phyloP scores from a whole-genome alignment of 257 asterid genomes.

The Penstemon eatonii region DNA sequence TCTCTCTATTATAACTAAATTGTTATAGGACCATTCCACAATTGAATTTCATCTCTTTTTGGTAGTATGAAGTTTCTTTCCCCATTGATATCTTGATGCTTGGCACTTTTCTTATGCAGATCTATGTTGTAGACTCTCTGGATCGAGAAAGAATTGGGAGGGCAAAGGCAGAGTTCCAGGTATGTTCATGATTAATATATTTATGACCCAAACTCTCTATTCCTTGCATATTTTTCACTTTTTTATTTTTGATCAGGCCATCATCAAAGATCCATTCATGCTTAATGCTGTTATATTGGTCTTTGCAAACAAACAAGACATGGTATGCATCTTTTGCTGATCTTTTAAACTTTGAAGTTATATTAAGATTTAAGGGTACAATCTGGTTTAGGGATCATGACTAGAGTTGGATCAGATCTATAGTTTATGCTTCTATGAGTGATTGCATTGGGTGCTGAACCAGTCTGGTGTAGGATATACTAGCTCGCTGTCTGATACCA shows the following conservation, averaged over 20 bases:
- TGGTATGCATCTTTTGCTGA: slow-evolving; percentile 52
- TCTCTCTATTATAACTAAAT: slow-evolving; percentile 17
- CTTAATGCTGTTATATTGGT: slow-evolving; percentile 91
- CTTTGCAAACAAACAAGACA: slow-evolving; percentile 95
- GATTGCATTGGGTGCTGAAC: background rate
- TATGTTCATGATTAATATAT: slow-evolving; percentile 34
- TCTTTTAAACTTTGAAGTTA: background rate
- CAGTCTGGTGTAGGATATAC: background rate
- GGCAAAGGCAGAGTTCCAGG: slow-evolving; percentile 95
- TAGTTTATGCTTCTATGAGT: background rate
- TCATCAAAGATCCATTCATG: slow-evolving; percentile 92
- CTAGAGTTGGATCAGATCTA: background rate
- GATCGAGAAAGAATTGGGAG: slow-evolving; percentile 84
- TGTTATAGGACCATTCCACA: slow-evolving; percentile 13
- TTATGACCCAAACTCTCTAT: slow-evolving; percentile 28
- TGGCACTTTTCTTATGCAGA: slow-evolving; percentile 44
- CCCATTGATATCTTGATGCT: slow-evolving; percentile 15
- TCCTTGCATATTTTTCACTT: slow-evolving; percentile 28
- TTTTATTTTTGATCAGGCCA: slow-evolving; percentile 55
- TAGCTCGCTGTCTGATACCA: background rate
- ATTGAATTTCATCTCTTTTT: slow-evolving; percentile 18
- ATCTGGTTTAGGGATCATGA: background rate
- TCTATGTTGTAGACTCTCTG: slow-evolving; percentile 93
- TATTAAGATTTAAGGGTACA: background rate
- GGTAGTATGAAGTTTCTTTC: background rate